A percentile compares a stretch with the other conserved stretches of the same genome.
Evolutionary conservation across 768 basidiomycete species (phyloP).

Genomic region (Suillus variegatus): DNA sequence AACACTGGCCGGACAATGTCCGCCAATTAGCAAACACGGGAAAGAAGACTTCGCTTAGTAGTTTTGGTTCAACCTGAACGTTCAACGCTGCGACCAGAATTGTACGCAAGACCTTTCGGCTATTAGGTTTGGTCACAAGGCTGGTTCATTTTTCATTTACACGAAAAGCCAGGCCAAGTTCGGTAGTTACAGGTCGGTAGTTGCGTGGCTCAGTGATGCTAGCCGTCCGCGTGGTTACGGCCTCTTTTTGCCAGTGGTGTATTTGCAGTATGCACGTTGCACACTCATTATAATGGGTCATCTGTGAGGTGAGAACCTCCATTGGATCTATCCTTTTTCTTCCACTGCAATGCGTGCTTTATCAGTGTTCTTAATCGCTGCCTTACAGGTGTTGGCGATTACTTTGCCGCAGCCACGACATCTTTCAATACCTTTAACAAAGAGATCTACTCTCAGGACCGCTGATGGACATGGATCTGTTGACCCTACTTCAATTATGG

Average conservation of each 20-base stretch:
- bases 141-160: background rate
- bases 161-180: background rate
- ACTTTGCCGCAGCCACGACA: conserved; percentile 17
- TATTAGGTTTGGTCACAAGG: background rate
- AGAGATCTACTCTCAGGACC: conserved; percentile 11
- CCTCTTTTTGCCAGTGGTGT: background rate
- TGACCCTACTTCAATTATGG: conserved; percentile 16
- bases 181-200: background rate
- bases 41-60: background rate
- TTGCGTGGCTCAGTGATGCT: background rate
- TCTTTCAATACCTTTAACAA: conserved; percentile 22
- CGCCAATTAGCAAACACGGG: background rate
- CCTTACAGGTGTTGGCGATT: conserved; percentile 17
- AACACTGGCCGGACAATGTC: background rate
- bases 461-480: conserved; percentile 14
- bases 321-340: background rate
- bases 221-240: background rate
- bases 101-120: background rate
- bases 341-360: conserved; percentile 13
- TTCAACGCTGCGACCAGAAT: background rate
- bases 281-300: background rate
- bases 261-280: background rate
- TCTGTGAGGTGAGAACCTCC: background rate
- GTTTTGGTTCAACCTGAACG: background rate
- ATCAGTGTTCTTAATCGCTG: conserved; percentile 11